Base-by-base conservation (phyloP, 345 rosid genomes). In the Dipteronia dyeriana region DNA sequence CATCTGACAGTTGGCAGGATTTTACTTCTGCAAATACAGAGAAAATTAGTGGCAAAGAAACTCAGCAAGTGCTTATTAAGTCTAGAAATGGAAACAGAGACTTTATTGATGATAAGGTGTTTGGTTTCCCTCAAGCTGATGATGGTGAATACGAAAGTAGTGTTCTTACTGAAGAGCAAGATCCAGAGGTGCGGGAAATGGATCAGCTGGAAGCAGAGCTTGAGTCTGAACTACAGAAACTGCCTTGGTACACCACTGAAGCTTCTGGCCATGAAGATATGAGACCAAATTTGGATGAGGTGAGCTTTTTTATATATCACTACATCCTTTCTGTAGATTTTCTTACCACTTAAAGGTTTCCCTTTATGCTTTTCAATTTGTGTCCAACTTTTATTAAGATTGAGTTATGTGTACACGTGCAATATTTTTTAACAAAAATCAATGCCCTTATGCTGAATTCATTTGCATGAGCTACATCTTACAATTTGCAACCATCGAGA, bases 201-300 rank as follows among this genome's bases (percentile, higher is more conserved):
- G 89, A 86, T 80, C 89, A 82, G 68, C 84, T 93, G 82, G 98
- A 87, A 87, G 90, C 93, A 77, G 98, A 93, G 80, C 88, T 95
- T 17, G 91, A 88, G 73, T 87, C 89, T 77, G 95, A 95, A 88
- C 88, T 95, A 59, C 93, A 83, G 84, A 95, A 91, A 81, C 89
- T 91, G 76, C 88, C 88, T 26, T 80, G 84, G 81, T 76, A 78
- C 51, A 53, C 11, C 45, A 67, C 39, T 19, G 83, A 75, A 57
- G 64, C 76, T 59, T 68, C 80, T 51, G 71, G 56, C n/a, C 38
- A 77, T 68, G 83, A 80, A 43, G 70, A 29, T 45, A 31, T 49
- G 31, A 72, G 19, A 11, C 51, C 68, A 41, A 73, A 66, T 51
- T 51, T 86, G 25, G 81, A 73, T 66, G 85, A 86, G 90, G 95